Conservation (phyloP, 345 rosid species). For the Euphorbia tirucalli region DNA sequence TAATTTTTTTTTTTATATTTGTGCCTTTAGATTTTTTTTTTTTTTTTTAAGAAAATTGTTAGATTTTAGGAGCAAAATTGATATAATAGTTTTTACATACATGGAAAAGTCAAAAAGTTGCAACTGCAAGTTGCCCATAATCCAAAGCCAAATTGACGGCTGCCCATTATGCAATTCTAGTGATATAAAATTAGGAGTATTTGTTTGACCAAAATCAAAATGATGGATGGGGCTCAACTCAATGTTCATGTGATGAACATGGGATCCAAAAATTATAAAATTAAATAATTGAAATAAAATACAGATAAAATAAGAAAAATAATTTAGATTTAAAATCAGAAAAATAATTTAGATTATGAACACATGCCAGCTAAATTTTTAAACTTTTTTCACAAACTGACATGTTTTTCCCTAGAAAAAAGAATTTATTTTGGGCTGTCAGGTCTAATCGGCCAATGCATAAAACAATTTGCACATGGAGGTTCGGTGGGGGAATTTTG, state of each 20-base stretch:
- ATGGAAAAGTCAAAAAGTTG: too few species aligned
- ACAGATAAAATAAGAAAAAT: too few species aligned
- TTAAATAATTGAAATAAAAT: not conserved
- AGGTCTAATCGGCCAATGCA: not conserved
- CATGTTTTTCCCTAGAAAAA: not conserved
- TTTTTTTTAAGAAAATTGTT: too few species aligned
- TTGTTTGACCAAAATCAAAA: constrained; percentile 2
- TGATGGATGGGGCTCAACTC: not conserved
- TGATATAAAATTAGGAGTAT: not conserved
- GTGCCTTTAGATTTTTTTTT: too few species aligned
- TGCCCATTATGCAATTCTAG: constrained; percentile 14
- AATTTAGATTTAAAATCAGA: not conserved
- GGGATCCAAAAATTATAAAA: not conserved
- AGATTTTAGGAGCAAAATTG: too few species aligned
- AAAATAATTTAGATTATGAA: not conserved
- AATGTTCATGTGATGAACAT: not conserved
- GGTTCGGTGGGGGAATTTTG: not conserved
- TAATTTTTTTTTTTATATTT: too few species aligned
- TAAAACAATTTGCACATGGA: not conserved
- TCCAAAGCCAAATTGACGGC: constrained; percentile 7
- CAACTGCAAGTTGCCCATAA: not conserved
- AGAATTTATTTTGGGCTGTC: not conserved
- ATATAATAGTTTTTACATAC: too few species aligned
- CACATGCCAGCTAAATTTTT: constrained; percentile 6
- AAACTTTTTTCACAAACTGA: not conserved